Percentiles rank a stretch among this genome's conserved stretches.
Conservation (phyloP, 164 flowering plant species). For the Aristolochia contorta region DNA sequence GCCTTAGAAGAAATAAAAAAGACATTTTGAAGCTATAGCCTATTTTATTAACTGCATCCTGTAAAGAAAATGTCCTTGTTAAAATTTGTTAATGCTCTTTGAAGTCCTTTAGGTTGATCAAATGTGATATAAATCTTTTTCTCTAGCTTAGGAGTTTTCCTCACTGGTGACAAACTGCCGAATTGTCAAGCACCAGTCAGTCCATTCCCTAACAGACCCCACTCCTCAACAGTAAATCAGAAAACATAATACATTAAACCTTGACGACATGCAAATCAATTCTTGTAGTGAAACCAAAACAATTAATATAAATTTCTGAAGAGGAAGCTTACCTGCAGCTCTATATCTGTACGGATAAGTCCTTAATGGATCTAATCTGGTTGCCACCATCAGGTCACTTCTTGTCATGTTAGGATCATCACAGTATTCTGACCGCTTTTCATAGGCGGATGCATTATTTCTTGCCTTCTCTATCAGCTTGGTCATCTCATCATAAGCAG, state of each 20-base stretch:
- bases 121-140: too few species aligned
- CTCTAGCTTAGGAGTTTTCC: too few species aligned
- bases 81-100: too few species aligned
- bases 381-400: conserved; percentile 75
- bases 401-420: conserved; percentile 74
- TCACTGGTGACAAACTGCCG: too few species aligned
- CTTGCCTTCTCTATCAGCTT: conserved; percentile 80
- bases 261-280: not conserved
- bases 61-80: not conserved
- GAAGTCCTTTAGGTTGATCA: too few species aligned
- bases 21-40: not conserved
- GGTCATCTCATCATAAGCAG: conserved; percentile 98
- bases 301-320: not conserved
- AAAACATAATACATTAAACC: not conserved
- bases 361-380: conserved; percentile 77
- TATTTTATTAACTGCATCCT: too few species aligned
- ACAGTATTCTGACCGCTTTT: conserved; percentile 95
- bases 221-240: not conserved
- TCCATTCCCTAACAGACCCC: not conserved
- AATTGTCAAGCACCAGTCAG: not conserved
- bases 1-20: not conserved
- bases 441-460: conserved; percentile 89
- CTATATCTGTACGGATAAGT: conserved; percentile 97
- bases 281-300: not conserved
- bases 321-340: conserved; percentile 68